These are phyloP conservation scores for Pseudovirgaria hyperparasitica DNA, from an alignment of 2,329 filamentous ascomycete genomes.

Conservation along the genomic window DNA sequence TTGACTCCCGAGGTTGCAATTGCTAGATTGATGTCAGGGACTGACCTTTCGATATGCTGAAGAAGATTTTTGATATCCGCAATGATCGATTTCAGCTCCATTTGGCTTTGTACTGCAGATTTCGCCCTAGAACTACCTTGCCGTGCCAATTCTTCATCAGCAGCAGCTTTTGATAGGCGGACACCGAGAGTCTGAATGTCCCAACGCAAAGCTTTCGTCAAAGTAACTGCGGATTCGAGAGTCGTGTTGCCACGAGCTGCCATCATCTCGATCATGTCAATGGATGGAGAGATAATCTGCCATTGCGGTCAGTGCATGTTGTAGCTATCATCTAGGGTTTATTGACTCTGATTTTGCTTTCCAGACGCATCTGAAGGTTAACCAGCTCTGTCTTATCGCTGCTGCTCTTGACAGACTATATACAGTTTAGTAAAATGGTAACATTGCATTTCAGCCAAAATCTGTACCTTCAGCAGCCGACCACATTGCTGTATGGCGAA, in stretches of 20 bases:
- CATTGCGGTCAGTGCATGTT: conserved; percentile 1
- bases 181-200: conserved; percentile 73
- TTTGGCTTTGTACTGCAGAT: conserved; percentile 43
- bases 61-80: conserved; percentile 64
- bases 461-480: conserved; percentile 55
- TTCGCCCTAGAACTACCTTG: conserved; percentile 32
- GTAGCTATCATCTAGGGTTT: neutral
- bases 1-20: conserved; percentile 89
- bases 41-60: conserved; percentile 72
- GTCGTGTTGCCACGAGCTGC: conserved; percentile 64
- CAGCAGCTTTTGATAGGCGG: conserved; percentile 57
- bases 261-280: conserved; percentile 86
- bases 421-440: conserved; percentile 9
- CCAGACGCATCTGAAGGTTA: conserved; percentile 57
- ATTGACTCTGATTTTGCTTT: conserved; percentile 71
- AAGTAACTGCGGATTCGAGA: conserved; percentile 69
- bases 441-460: conserved; percentile 1
- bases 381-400: conserved; percentile 56
- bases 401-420: conserved; percentile 1
- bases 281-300: conserved; percentile 76
- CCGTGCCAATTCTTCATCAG: conserved; percentile 43
- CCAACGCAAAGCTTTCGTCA: conserved; percentile 71
- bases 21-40: conserved; percentile 83
- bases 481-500: conserved; percentile 78
- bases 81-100: conserved; percentile 58